These are phyloP conservation scores for Fusarium agapanthi DNA, from an alignment of 2,329 filamentous ascomycete species.

Conservation along the genomic window DNA sequence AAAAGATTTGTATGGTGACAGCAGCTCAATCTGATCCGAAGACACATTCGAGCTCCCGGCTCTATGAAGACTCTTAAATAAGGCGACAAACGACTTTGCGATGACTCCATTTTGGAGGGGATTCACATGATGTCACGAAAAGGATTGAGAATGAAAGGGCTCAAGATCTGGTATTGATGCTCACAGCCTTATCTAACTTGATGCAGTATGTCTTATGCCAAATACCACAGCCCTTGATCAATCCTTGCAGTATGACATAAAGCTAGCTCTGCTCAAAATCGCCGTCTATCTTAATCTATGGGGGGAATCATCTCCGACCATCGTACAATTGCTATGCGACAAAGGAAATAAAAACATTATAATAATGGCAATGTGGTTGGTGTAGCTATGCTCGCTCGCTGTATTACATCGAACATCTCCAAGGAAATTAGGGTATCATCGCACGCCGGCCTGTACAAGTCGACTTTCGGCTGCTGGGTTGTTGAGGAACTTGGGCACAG, in stretches of 20 bases:
- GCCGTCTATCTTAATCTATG: constrained; percentile 3
- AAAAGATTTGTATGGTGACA: background rate
- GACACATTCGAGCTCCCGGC: background rate
- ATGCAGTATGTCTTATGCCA: background rate
- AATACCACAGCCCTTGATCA: background rate
- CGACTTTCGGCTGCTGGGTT: constrained; percentile 52
- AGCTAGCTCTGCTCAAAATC: background rate
- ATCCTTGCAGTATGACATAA: background rate
- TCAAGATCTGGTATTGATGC: background rate
- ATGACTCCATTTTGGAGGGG: background rate
- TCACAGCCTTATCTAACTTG: background rate
- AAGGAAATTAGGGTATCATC: constrained; percentile 11
- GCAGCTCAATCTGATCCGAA: background rate
- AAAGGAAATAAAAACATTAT: constrained; percentile 23
- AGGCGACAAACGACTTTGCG: background rate
- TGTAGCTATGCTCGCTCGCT: constrained; percentile 10
- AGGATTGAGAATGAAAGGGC: background rate
- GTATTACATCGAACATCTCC: constrained; percentile 1
- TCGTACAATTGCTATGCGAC: background rate
- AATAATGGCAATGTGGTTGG: constrained; percentile 4
- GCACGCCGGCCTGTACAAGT: constrained; percentile 29
- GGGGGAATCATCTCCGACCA: background rate
- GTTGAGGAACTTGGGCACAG: constrained; percentile 75
- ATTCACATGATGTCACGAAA: background rate
- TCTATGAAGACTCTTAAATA: background rate